Base-by-base conservation (phyloP, 1,284 basidiomycete genomes). In the Grifola frondosa region DNA sequence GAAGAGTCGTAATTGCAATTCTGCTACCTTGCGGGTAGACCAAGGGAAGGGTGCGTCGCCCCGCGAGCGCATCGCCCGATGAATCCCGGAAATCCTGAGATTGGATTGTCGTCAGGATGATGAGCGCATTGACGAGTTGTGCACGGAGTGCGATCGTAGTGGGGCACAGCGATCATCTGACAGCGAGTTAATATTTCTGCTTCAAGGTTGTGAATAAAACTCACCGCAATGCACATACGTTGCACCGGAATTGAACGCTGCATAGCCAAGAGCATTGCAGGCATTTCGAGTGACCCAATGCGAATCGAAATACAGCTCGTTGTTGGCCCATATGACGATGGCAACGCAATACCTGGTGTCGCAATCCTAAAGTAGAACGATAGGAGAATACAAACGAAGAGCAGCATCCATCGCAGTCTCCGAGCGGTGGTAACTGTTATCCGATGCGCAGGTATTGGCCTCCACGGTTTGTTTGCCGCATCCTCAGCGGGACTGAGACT, bases 371-470 rank as follows among this genome's bases (percentile, higher is more conserved):
- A 37, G n/a, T 38, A n/a, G 9, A 32, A 28, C 9, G 48, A 49
- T 6, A 49, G 26, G 40, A 67, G 62, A 25, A 70, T 67, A 5
- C 66, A 60, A 13, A 67, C 45, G 24, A 62, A 46, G 39, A 63
- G 64, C 37, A 67, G 62, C 10, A 67, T 26, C 65, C 67, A 69
- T 13, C 70, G 66, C 10, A 75, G 58, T 3, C 50, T 33, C 7
- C 46, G 47, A 2, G 73, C 65, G 15, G 57, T 54, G 5, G 36
- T 34, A 17, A 68, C 37, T 10, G 68, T 56, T 24, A 77, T 67
- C 4, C 71, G 66, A n/a, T 65, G 63, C 3, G 73, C 58, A 1
- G 74, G 71, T 13, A 77, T 54, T 2, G 74, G 74, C 9, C 74
- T 53, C 57, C 68, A 68, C 1, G 67, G 62, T 46, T 75, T 73